phyloP scores from a whole-genome alignment of 768 basidiomycete species.

The Tulasnella sp. region DNA sequence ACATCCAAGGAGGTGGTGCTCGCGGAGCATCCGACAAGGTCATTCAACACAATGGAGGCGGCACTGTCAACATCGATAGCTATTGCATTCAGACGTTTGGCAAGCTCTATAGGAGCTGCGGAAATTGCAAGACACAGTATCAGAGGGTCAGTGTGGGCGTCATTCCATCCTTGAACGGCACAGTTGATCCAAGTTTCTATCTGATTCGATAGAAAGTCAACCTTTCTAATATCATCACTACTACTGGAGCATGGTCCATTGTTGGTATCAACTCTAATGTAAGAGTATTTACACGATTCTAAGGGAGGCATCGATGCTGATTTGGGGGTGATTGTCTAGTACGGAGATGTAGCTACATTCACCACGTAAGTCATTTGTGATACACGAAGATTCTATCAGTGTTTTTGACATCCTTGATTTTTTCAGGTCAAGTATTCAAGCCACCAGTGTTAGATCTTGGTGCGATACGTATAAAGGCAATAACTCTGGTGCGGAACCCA shows the following conservation, averaged over 20 bases:
- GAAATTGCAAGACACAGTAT: conserved; percentile 10
- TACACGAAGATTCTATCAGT: background rate
- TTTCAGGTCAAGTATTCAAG: background rate
- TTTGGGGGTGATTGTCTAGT: too few relatives aligned
- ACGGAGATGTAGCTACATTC: too few relatives aligned
- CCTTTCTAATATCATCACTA: background rate
- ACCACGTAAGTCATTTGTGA: background rate
- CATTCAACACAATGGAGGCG: conserved; percentile 8
- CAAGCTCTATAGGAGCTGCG: conserved; percentile 6
- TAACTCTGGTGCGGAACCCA: conserved; percentile 3
- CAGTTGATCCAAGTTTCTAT: too few relatives aligned
- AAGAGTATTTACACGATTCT: background rate
- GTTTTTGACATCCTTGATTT: background rate
- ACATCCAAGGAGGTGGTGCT: conserved; percentile 8
- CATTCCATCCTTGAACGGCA: background rate
- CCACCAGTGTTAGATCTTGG: background rate
- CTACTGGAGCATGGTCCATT: background rate
- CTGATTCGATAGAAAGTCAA: too few relatives aligned
- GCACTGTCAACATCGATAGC: conserved; percentile 5
- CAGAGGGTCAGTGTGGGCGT: background rate
- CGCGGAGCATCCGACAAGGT: conserved; percentile 6
- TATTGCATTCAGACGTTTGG: conserved; percentile 7
- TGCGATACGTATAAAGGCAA: conserved; percentile 9
- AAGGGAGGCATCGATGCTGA: too few relatives aligned
- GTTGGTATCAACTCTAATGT: background rate